Evolutionary conservation across 345 rosid species (phyloP), one percentile per base, ranked within the genome.

Genomic region (Dipteronia dyeriana): DNA sequence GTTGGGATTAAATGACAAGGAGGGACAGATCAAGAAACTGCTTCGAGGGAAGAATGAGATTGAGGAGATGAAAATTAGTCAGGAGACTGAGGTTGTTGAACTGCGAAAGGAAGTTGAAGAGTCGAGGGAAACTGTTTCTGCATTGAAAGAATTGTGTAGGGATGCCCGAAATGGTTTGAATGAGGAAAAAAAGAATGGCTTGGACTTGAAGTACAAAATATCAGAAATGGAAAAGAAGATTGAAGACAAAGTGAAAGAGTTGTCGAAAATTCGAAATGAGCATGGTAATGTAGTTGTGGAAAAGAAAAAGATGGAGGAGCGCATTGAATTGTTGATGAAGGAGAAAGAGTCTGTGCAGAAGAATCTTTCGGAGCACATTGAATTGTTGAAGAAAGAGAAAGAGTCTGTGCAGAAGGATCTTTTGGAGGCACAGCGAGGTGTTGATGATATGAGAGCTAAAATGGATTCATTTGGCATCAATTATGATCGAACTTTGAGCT

Each of bases 331-430:
- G 67, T 51, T 88, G 84, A 77, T 14, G 62, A 71, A 82, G 20
- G 91, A 90, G 51, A 94, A 87, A 34, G 87, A 83, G 45, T 66
- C 39, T 12, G 38, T 84, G 41, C 82, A 91, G 64, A 78, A 84
- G 66, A 79, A 76, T 19, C 86, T 93, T 22, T 71, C 43, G 60
- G 87, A 87, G 79, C 81, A 47, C n/a, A 26, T 81, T 9, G 78
- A 68, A 29, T 75, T 34, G 67, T 56, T 88, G 84, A 77, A n/a
- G 68, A 71, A 82, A 19, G 91, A 90, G 51, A 94, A 87, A 26
- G 87, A 83, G 45, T 66, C 39, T 12, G 43, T 84, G 41, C 81
- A 91, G 64, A 78, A 84, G 66, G 77, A 74, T 16, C 86, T 93
- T 22, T 71, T 43, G 63, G 87, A 87, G 79, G 90, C 87, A 11